Evolutionary conservation across 108 stramenopile genomes (phyloP).

Genomic region (Cyclotella choctawhatcheeana): DNA sequence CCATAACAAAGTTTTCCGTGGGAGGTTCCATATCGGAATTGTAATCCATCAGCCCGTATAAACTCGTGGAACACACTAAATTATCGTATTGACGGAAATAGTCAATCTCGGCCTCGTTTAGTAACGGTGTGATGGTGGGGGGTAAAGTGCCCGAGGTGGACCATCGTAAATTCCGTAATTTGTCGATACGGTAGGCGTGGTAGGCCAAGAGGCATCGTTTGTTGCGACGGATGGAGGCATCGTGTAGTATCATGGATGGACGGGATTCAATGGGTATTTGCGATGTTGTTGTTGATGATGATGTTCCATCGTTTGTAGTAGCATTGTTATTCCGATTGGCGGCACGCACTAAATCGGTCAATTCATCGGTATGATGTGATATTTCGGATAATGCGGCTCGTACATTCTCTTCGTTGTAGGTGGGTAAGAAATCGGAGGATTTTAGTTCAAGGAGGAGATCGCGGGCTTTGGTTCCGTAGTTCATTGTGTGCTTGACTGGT

Average conservation of each 20-base stretch:
- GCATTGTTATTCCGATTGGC: slow-evolving; percentile 14
- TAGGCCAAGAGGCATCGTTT: slow-evolving; percentile 95
- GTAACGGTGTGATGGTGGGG: slow-evolving; percentile 40
- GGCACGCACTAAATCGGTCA: slow-evolving; percentile 63
- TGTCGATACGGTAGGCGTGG: slow-evolving; percentile 76
- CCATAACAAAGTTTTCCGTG: slow-evolving; percentile 74
- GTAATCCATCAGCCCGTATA: slow-evolving; percentile 59
- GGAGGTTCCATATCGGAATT: slow-evolving; percentile 71
- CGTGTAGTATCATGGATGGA: slow-evolving; percentile 84
- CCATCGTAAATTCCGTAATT: slow-evolving; percentile 59
- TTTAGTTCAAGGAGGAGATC: slow-evolving; percentile 92
- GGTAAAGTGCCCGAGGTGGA: slow-evolving; percentile 70
- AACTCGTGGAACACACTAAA: slow-evolving; percentile 46
- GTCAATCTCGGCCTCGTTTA: slow-evolving; percentile 67
- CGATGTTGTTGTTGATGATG: background rate
- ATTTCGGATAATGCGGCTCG: slow-evolving; percentile 68
- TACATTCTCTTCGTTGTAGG: slow-evolving; percentile 90
- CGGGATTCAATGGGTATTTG: slow-evolving; percentile 60
- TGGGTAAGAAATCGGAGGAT: slow-evolving; percentile 86
- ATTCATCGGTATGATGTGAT: slow-evolving; percentile 56
- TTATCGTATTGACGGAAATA: slow-evolving; percentile 77
- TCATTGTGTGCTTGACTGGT: slow-evolving; percentile 51
- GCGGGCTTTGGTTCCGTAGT: slow-evolving; percentile 73
- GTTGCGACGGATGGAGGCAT: slow-evolving; percentile 86
- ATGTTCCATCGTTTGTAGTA: background rate